Evolutionary conservation across 495 filamentous ascomycete species (phyloP), one percentile per base, ranked within the genome.

Genomic region (Polyplosphaeria fusca): DNA sequence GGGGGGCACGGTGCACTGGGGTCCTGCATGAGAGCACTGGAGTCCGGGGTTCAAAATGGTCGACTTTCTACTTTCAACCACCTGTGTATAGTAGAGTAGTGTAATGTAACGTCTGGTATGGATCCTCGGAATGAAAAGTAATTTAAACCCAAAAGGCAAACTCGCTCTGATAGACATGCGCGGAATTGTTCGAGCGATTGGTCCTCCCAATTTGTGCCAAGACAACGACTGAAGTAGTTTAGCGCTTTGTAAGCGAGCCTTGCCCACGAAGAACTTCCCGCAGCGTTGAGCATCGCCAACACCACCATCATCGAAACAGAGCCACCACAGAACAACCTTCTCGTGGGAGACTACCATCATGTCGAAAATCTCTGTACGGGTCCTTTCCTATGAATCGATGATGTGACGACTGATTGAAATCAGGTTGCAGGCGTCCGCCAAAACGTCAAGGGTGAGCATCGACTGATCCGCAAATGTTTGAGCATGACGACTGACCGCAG

Each of bases 371-470:
- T 61, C 58, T 62, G 59, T 50, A 38, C 14, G 43, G 11, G n/a
- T n/a, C n/a, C n/a, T n/a, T n/a, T n/a, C n/a, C 32, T 9, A n/a
- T 37, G 32, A 37, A 43, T n/a, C n/a, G n/a, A n/a, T n/a, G n/a
- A n/a, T n/a, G n/a, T n/a, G n/a, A n/a, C n/a, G n/a, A 28, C 43
- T 52, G 49, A 50, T 68, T 71, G 41, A 19, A 69, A 7, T 14
- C 14, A 73, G 91, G 89, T 69, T 53, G 67, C 90, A 84, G 90
- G 89, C 88, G 91, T 96, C 82, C 91, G 91, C 83, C 77, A 84
- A 71, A 91, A 96, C 78, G 87, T 95, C 73, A 78, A 87, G 76
- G 49, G 51, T 61, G 24, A 7, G 47, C 3, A 20, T 5, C n/a
- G n/a, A n/a, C n/a, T n/a, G n/a, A 53, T 14, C n/a, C 13, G 20